Evolutionary conservation across 495 filamentous ascomycete genomes (phyloP).

Genomic region (Xeromyces bisporus): DNA sequence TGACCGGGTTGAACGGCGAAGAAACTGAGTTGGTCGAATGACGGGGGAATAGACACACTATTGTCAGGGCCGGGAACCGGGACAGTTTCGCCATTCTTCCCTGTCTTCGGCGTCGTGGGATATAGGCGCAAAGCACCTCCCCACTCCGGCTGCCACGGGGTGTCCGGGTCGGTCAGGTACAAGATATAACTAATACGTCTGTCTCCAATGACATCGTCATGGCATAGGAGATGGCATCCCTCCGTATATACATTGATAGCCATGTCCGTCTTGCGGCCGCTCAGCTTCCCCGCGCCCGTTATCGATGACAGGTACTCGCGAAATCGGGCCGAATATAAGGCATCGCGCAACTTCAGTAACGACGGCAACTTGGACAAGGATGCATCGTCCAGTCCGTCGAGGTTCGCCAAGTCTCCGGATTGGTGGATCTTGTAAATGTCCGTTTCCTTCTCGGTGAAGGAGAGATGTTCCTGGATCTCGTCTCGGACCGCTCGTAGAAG

Average conservation of each 20-base stretch:
- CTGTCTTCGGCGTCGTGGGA: slow-evolving; percentile 53
- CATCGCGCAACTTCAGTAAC: slow-evolving; percentile 72
- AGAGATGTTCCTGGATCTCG: slow-evolving; percentile 76
- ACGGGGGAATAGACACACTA: slow-evolving; percentile 66
- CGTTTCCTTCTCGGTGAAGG: slow-evolving; percentile 96
- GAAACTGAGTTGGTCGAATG: slow-evolving; percentile 95
- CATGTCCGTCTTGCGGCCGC: slow-evolving; percentile 95
- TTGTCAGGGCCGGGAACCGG: slow-evolving; percentile 62
- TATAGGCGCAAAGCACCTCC: slow-evolving; percentile 84
- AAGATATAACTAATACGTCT: slow-evolving; percentile 90
- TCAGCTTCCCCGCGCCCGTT: slow-evolving; percentile 70
- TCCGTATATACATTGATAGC: slow-evolving; percentile 97
- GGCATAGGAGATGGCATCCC: slow-evolving; percentile 86
- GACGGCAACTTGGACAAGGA: slow-evolving; percentile 71
- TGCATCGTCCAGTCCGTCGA: slow-evolving; percentile 76
- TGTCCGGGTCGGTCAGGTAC: slow-evolving; percentile 86
- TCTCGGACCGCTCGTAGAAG: slow-evolving; percentile 74
- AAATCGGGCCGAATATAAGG: slow-evolving; percentile 80
- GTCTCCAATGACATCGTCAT: slow-evolving; percentile 96
- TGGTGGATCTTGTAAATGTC: slow-evolving; percentile 99
- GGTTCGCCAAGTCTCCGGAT: slow-evolving; percentile 91
- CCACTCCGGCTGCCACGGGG: slow-evolving; percentile 83
- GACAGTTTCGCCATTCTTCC: slow-evolving; percentile 45
- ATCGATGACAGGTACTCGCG: slow-evolving; percentile 73
- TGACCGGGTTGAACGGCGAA: slow-evolving; percentile 94